Evolutionary conservation across 2,329 filamentous ascomycete genomes (phyloP), one percentile per base, ranked within the genome.

Genomic region (Didymella lethalis): DNA sequence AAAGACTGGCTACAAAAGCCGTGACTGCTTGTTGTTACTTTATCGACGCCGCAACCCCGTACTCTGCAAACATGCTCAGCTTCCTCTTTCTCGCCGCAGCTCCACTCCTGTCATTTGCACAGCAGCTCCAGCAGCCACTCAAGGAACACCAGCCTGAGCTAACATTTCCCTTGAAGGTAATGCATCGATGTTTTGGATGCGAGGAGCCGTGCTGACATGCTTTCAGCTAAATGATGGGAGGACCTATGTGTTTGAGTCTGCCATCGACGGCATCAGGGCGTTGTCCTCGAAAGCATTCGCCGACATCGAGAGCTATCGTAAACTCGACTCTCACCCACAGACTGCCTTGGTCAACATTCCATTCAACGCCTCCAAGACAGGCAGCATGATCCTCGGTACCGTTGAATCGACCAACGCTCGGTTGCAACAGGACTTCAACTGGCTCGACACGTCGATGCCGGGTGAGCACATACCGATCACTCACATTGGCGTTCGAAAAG

Each of bases 401-500:
- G 28, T 20, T 4, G 34, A 20, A 14, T 29, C 51, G 25, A 54
- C n/a, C 18, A 32, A 34, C n/a, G 34, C 12, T 41, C 45, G n/a
- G 16, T 4, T 49, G 8, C 45, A 49, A 23, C 45, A 55, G 46
- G 46, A 45, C 7, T 31, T 48, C 14, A 12, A 44, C 2, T 62
- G 59, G 54, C 23, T 41, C 25, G 43, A 58, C 23, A 62, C 54
- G 11, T 26, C 20, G 18, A 12, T 26, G 18, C 59, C 59, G 12
- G 59, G 59, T 43, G 25, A 44, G 29, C 25, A 57, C 10, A 53
- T 70, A 12, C 51, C 57, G 2, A 43, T 66, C 2, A 47, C 49
- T 5, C 43, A 61, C 26, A n/a, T 66, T 6, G 62, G 63, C 7
- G 40, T 68, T 2, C 63, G 67, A 7, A 67, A 61, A 41, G 66